Evolutionary conservation across 495 filamentous ascomycete species (phyloP).

Genomic region (Parachaetomium inaequale): DNA sequence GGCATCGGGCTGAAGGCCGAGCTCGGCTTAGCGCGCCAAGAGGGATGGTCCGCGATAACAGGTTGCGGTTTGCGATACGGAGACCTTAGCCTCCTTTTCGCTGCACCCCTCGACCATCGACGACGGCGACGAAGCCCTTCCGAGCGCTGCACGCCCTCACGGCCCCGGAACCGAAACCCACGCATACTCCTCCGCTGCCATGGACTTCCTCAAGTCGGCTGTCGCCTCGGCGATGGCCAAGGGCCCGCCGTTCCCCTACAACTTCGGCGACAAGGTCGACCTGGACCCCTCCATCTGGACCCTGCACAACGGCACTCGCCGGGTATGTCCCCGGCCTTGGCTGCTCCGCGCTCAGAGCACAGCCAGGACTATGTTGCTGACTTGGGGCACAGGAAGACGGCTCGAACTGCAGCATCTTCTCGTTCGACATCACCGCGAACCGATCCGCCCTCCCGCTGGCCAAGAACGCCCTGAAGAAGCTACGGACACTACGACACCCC

Average conservation of each 20-base stretch:
- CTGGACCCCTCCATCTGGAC: constrained; percentile 88
- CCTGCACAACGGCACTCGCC: constrained; percentile 84
- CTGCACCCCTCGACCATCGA: not conserved
- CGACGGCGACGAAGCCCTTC: not conserved
- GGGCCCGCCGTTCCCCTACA: constrained; percentile 86
- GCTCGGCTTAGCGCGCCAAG: constrained; percentile 12
- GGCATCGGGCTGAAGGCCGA: constrained; percentile 8
- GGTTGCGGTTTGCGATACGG: constrained; percentile 4
- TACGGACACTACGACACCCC: constrained; percentile 86
- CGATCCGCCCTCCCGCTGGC: constrained; percentile 78
- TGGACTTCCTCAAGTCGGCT: constrained; percentile 98
- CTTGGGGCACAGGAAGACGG: constrained; percentile 69
- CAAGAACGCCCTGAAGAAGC: constrained; percentile 86
- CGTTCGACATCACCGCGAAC: constrained; percentile 80
- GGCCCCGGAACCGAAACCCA: not conserved
- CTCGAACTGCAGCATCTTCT: constrained; percentile 91
- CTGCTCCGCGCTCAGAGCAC: not conserved
- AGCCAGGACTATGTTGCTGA: constrained; percentile 1
- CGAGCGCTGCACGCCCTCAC: not conserved
- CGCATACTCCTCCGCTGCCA: constrained; percentile 34
- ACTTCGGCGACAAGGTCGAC: constrained; percentile 85
- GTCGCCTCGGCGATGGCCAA: constrained; percentile 95
- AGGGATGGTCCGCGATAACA: constrained; percentile 19
- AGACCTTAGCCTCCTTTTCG: constrained; percentile 11
- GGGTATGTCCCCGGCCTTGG: constrained; percentile 51